These are phyloP conservation scores for Trametes villosa DNA, from an alignment of 768 basidiomycete species.

Conservation along the genomic window DNA sequence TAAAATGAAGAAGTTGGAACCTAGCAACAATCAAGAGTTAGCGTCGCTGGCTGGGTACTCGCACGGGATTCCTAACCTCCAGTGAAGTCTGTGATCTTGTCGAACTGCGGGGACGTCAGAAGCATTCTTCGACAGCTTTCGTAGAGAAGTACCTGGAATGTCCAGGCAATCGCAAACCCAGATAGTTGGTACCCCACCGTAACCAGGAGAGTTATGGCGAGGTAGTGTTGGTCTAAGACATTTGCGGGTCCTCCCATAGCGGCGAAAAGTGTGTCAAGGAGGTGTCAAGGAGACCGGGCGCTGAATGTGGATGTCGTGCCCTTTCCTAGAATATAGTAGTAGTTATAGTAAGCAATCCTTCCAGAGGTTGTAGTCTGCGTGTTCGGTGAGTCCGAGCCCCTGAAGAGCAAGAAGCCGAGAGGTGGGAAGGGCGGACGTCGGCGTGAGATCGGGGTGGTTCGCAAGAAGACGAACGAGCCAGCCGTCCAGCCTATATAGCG, in stretches of 20 bases:
- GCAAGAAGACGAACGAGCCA: no score
- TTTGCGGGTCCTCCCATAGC: constrained; percentile 39
- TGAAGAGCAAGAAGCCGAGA: neutral
- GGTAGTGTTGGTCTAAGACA: constrained; percentile 54
- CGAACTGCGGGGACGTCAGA: constrained; percentile 46
- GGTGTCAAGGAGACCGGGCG: neutral
- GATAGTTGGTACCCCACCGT: constrained; percentile 61
- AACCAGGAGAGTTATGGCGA: constrained; percentile 53
- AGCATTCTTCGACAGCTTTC: neutral
- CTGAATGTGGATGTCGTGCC: no score
- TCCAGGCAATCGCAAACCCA: constrained; percentile 71
- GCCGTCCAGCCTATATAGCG: neutral
- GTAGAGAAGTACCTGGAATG: constrained; percentile 44
- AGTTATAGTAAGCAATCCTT: no score
- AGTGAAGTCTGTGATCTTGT: constrained; percentile 76
- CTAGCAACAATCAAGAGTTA: constrained; percentile 30
- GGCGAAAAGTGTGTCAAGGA: neutral
- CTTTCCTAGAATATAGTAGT: no score
- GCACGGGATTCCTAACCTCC: constrained; percentile 43
- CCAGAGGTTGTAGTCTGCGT: no score
- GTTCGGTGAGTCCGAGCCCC: no score
- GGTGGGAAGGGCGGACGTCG: neutral
- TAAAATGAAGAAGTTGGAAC: constrained; percentile 70
- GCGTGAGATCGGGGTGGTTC: neutral
- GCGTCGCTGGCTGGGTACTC: neutral